phyloP scores from a whole-genome alignment of 768 basidiomycete genomes.

The Rhizopogon vulgaris region DNA sequence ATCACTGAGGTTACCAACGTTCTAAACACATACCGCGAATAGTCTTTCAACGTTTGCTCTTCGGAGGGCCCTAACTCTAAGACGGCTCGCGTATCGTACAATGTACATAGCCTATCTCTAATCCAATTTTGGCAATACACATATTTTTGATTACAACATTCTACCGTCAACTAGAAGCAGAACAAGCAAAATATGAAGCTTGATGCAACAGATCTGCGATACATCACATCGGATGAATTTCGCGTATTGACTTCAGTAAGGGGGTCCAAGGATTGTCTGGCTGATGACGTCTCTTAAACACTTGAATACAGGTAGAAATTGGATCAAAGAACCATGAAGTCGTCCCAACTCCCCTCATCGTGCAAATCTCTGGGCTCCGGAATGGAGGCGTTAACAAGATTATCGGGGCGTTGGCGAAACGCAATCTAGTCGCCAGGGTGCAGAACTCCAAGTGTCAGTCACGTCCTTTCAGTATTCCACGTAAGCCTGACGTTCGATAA shows the following conservation, averaged over 20 bases:
- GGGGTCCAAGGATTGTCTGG: neutral
- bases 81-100: no score
- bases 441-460: slow-evolving; percentile 85
- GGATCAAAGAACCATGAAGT: slow-evolving; percentile 98
- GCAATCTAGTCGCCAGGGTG: slow-evolving; percentile 82
- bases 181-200: slow-evolving; percentile 62
- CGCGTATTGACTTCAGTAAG: slow-evolving; percentile 88
- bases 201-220: slow-evolving; percentile 91
- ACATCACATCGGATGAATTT: slow-evolving; percentile 89
- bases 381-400: slow-evolving; percentile 93
- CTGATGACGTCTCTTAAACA: slow-evolving; percentile 1
- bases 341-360: slow-evolving; percentile 83
- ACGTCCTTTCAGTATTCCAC: neutral
- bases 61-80: no score
- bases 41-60: neutral
- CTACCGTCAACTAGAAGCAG: neutral
- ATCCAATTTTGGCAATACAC: neutral
- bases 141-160: neutral
- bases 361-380: slow-evolving; percentile 88
- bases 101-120: no score
- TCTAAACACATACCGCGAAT: neutral
- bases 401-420: slow-evolving; percentile 84
- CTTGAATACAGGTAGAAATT: slow-evolving; percentile 73
- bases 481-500: slow-evolving; percentile 3
- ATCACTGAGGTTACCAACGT: neutral